phyloP scores from a whole-genome alignment of 108 stramenopile species.

The Cyclotella kingstonii region DNA sequence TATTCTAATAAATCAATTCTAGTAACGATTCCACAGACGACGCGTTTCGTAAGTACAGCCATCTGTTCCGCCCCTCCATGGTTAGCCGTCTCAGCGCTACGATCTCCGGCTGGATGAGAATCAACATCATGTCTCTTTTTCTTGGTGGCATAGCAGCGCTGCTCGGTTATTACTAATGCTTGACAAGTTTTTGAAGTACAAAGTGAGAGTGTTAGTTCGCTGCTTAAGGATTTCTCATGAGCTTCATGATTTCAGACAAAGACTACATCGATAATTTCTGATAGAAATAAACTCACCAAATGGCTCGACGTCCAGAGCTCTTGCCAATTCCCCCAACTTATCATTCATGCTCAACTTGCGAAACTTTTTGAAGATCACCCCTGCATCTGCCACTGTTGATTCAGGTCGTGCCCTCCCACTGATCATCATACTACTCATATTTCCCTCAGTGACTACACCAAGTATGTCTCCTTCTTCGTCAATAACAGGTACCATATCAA shows the following conservation, averaged over 20 bases:
- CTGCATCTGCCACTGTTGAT: conserved; percentile 71
- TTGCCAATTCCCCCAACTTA: conserved; percentile 73
- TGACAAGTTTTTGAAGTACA: background rate
- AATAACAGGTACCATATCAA: conserved; percentile 94
- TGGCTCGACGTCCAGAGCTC: conserved; percentile 86
- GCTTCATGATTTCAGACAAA: background rate
- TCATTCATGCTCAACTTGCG: conserved; percentile 74
- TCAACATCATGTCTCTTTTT: conserved; percentile 35
- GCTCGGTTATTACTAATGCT: conserved; percentile 83
- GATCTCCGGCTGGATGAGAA: conserved; percentile 18
- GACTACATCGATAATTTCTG: background rate
- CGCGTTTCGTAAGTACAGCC: conserved; percentile 52
- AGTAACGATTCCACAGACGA: conserved; percentile 77
- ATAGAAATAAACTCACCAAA: conserved; percentile 45
- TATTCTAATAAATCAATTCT: conserved; percentile 74
- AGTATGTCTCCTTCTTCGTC: conserved; percentile 69
- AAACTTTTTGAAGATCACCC: conserved; percentile 88
- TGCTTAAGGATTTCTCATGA: background rate
- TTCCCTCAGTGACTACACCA: conserved; percentile 91
- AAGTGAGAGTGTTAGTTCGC: background rate
- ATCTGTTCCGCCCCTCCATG: conserved; percentile 26
- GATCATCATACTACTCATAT: conserved; percentile 77
- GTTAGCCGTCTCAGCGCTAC: conserved; percentile 29
- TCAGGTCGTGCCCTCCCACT: conserved; percentile 67
- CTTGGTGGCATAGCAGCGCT: conserved; percentile 69